phyloP scores from a whole-genome alignment of 2,329 filamentous ascomycete species.

The Penicillium sp. region DNA sequence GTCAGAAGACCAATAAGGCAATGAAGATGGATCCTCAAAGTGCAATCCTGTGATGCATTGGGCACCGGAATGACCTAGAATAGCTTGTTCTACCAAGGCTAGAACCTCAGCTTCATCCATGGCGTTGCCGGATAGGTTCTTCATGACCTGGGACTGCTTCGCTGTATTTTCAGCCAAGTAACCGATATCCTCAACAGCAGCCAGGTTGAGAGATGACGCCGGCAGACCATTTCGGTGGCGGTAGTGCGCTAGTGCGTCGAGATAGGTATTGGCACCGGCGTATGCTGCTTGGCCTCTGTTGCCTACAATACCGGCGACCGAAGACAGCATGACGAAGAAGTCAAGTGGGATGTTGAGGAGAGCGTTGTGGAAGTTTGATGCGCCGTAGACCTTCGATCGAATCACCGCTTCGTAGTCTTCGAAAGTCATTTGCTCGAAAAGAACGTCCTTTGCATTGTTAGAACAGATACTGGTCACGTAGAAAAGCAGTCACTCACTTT shows the following conservation, averaged over 20 bases:
- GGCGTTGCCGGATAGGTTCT: too few relatives aligned
- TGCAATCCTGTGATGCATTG: too few relatives aligned
- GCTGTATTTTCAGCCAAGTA: not conserved
- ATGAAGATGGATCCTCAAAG: too few relatives aligned
- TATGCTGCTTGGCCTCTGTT: constrained; percentile 36
- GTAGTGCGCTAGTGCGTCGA: constrained; percentile 30
- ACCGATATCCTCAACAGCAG: constrained; percentile 18
- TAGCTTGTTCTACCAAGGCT: too few relatives aligned
- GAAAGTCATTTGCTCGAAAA: constrained; percentile 30
- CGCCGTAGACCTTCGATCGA: constrained; percentile 31
- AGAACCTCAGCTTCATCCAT: too few relatives aligned
- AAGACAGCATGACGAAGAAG: constrained; percentile 46
- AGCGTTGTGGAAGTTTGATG: constrained; percentile 29
- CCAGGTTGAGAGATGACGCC: constrained; percentile 20
- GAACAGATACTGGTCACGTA: too few relatives aligned
- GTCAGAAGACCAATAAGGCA: too few relatives aligned
- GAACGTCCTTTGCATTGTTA: not conserved
- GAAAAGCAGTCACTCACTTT: too few relatives aligned
- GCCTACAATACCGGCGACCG: constrained; percentile 33
- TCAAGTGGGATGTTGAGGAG: constrained; percentile 44
- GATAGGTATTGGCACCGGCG: constrained; percentile 38
- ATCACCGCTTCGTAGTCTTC: constrained; percentile 30
- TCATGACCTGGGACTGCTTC: too few relatives aligned
- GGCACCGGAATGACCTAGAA: too few relatives aligned
- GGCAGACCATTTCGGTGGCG: constrained; percentile 19